Evolutionary conservation across 345 rosid genomes (phyloP), one percentile per base, ranked within the genome.

Genomic region (Eucalyptus tenuipes): DNA sequence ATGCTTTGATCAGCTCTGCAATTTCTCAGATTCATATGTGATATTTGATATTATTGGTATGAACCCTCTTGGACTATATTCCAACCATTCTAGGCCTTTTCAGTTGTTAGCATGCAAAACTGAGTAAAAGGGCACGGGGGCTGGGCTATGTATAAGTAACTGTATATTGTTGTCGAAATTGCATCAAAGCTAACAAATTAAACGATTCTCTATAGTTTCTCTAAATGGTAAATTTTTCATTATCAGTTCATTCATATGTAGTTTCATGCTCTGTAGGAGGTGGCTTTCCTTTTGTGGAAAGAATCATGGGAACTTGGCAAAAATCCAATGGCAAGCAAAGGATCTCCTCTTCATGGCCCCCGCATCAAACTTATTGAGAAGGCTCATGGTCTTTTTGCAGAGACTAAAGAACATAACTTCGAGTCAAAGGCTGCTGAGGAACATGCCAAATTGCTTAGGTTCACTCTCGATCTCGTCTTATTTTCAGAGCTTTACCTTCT

Each of bases 381-480:
- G 89, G 95, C 99, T 64, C 97, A 94, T 8, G 89, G 90, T 85
- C 96, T 97, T 89, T 96, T 96, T 79, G 55, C 95, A 48, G 99
- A 98, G 88, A 96, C 99, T n/a, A 98, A 97, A 92, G 99, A 98
- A 86, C 96, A 97, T 88, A 91, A 90, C 61, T 98, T 98, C 79
- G 99, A 98, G 96, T 96, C 99, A 71, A 98, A 97, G 90, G 99
- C 98, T 89, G 99, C 99, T 13, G 99, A 98, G 88, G 99, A 98
- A 91, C 99, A 98, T 90, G 97, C 99, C 81, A 98, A 96, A 92
- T 91, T 98, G 86, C 91, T 98, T 88, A 98, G 96, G 99, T 97
- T 90, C 91, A 66, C 86, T 44, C n/a, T 49, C 42, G 49, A 31
- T 75, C 27, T 75, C 5, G 2, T 40, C 47, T 40, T 75, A 40